Evolutionary conservation across 495 filamentous ascomycete species (phyloP).

Genomic region (Neurospora sublineolata): DNA sequence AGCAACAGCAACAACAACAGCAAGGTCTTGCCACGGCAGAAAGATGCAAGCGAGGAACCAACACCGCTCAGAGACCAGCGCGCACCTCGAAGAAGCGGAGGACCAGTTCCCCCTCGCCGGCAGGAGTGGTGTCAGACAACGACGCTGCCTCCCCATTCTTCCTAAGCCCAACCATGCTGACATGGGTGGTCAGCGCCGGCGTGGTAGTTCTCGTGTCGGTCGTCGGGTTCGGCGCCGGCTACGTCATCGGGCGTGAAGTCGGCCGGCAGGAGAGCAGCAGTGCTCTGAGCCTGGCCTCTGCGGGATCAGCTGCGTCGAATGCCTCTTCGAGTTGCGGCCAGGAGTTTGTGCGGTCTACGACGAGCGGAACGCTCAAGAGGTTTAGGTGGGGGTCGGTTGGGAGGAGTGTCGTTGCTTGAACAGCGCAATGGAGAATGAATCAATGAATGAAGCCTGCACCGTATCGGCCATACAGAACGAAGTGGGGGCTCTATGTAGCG

Average conservation of each 20-base stretch:
- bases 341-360: slow-evolving; percentile 28
- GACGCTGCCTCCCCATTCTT: slow-evolving; percentile 4
- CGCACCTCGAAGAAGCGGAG: slow-evolving; percentile 47
- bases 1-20: slow-evolving; percentile 29
- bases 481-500: background rate
- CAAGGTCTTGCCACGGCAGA: slow-evolving; percentile 22
- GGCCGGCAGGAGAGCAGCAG: slow-evolving; percentile 48
- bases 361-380: slow-evolving; percentile 30
- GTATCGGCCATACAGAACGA: background rate
- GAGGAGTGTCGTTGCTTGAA: slow-evolving; percentile 30
- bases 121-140: background rate
- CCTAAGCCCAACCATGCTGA: slow-evolving; percentile 66
- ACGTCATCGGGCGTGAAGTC: slow-evolving; percentile 75
- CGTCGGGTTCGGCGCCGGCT: slow-evolving; percentile 87
- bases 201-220: slow-evolving; percentile 86
- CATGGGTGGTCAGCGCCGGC: slow-evolving; percentile 84
- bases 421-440: background rate
- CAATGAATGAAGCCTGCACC: background rate
- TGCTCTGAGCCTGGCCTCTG: slow-evolving; percentile 24
- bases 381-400: slow-evolving; percentile 37
- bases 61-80: slow-evolving; percentile 23
- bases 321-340: slow-evolving; percentile 32
- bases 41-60: slow-evolving; percentile 42
- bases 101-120: slow-evolving; percentile 12
- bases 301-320: slow-evolving; percentile 25